phyloP scores from a whole-genome alignment of 1,139 yeast genomes.

The Scheffersomyces illinoinensis region DNA sequence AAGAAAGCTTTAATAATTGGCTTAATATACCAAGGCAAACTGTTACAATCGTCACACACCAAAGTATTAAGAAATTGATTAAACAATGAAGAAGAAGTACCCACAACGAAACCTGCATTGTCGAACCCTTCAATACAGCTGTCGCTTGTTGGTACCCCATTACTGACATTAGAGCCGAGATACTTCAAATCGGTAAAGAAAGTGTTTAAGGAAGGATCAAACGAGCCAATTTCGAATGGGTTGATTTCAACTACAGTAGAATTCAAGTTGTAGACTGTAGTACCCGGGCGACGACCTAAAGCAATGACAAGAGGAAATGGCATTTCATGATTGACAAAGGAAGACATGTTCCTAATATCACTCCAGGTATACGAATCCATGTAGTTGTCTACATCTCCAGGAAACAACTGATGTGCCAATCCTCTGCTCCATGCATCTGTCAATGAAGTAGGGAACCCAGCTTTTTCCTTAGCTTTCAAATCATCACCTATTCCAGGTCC shows the following conservation, averaged over 20 bases:
- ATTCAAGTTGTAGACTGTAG: constrained; percentile 32
- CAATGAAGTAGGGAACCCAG: constrained; percentile 58
- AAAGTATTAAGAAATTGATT: constrained; percentile 65
- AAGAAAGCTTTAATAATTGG: constrained; percentile 47
- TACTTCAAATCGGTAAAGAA: constrained; percentile 39
- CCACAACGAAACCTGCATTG: constrained; percentile 74
- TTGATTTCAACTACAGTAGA: constrained; percentile 43
- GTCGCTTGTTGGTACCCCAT: constrained; percentile 29
- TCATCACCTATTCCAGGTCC: constrained; percentile 28
- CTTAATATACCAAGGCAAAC: constrained; percentile 51
- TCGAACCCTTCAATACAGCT: constrained; percentile 69
- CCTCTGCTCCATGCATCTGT: constrained; percentile 61
- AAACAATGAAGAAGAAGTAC: constrained; percentile 78
- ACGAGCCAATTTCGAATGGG: constrained; percentile 47
- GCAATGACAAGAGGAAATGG: constrained; percentile 43
- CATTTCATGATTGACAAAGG: constrained; percentile 35
- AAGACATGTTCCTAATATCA: constrained; percentile 27
- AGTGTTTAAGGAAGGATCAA: constrained; percentile 39
- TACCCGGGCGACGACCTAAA: constrained; percentile 38
- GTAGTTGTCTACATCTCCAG: constrained; percentile 23
- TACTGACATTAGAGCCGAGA: constrained; percentile 33
- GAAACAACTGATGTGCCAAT: constrained; percentile 39
- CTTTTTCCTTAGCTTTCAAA: constrained; percentile 27
- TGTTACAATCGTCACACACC: constrained; percentile 47
- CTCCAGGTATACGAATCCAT: constrained; percentile 33